Evolutionary conservation across 305 asterid genomes (phyloP).

Genomic region (Solanum hybrid): DNA sequence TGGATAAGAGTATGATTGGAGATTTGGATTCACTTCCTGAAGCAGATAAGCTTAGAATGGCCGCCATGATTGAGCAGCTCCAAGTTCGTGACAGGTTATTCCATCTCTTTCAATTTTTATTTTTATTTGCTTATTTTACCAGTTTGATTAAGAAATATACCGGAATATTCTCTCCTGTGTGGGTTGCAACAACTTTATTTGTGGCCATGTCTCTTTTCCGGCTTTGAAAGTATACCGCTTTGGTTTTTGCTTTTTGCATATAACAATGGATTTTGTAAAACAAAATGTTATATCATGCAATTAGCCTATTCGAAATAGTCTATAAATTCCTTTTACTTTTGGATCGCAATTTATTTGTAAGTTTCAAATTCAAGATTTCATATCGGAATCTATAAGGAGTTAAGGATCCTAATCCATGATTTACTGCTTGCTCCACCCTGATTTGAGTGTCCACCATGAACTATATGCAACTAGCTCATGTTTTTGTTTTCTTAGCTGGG

Average conservation of each 20-base stretch:
- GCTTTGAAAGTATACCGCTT: neutral
- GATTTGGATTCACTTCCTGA: slow-evolving; percentile 82
- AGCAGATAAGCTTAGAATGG: slow-evolving; percentile 71
- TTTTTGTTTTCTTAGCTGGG: neutral
- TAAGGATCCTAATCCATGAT: neutral
- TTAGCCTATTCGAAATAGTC: neutral
- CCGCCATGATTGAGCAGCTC: slow-evolving; percentile 79
- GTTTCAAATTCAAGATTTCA: neutral
- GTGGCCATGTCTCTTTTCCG: neutral
- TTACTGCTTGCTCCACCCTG: neutral
- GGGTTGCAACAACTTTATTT: neutral
- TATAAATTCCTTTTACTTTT: neutral
- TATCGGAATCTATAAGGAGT: neutral
- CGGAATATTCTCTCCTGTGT: neutral
- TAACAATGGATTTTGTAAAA: neutral
- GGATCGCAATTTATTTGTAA: neutral
- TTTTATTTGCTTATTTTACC: neutral
- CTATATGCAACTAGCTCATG: neutral
- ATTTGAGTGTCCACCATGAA: neutral
- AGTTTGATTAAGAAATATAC: neutral
- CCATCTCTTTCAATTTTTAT: neutral
- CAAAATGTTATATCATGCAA: neutral
- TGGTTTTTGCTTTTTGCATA: neutral
- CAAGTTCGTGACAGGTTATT: slow-evolving; percentile 45
- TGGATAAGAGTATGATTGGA: slow-evolving; percentile 86